These are phyloP conservation scores for Beta vulgaris DNA, from an alignment of 148 eudicot genomes.

Conservation along the genomic window DNA sequence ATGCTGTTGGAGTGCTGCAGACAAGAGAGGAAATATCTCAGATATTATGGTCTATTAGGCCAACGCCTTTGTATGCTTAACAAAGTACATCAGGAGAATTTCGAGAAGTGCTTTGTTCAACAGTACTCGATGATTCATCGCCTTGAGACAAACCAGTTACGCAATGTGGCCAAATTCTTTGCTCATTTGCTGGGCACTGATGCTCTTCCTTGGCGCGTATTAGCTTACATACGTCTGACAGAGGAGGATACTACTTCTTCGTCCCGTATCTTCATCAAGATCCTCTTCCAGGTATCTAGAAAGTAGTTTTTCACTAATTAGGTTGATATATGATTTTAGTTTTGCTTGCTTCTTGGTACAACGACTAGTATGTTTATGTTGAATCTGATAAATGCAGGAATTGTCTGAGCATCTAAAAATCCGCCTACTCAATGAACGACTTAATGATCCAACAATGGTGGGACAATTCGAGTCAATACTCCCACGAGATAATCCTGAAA, in stretches of 20 bases:
- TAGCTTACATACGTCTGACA: constrained; percentile 76
- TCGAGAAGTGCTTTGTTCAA: constrained; percentile 79
- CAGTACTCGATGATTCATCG: constrained; percentile 97
- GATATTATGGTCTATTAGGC: constrained; percentile 87
- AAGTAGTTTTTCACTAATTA: no score
- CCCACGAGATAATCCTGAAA: constrained; percentile 75
- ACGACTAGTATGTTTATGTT: not conserved
- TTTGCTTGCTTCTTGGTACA: not conserved
- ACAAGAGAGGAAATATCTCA: constrained; percentile 90
- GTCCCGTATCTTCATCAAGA: constrained; percentile 90
- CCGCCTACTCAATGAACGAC: constrained; percentile 71
- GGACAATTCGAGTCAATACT: constrained; percentile 78
- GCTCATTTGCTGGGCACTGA: constrained; percentile 85
- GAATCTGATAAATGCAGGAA: constrained; percentile 49
- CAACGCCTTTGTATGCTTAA: constrained; percentile 89
- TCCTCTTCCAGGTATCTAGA: constrained; percentile 88
- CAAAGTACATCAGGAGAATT: constrained; percentile 80
- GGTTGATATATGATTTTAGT: no score
- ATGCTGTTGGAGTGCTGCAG: constrained; percentile 97
- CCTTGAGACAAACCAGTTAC: constrained; percentile 81
- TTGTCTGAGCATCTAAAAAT: constrained; percentile 83
- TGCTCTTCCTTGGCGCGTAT: constrained; percentile 88
- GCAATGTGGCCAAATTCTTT: constrained; percentile 90
- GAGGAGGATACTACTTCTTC: constrained; percentile 96
- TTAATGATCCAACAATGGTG: constrained; percentile 67